phyloP scores from a whole-genome alignment of 192 early-diverging fungal species.

The Cladochytrium replicatum region DNA sequence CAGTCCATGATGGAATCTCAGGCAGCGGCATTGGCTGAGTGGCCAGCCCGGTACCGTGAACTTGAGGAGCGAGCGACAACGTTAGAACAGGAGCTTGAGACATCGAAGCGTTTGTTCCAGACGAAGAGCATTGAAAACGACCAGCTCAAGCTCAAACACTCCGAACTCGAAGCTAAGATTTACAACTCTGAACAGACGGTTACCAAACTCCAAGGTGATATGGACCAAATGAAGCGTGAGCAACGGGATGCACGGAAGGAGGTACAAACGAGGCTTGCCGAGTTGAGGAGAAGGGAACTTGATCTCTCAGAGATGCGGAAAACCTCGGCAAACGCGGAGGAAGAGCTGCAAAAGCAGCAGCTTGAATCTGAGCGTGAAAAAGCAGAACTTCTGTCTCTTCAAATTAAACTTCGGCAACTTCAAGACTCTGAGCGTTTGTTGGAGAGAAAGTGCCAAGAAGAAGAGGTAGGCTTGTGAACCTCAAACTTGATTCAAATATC shows the following conservation, averaged over 20 bases:
- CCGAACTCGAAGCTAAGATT: constrained; percentile 37
- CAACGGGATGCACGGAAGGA: constrained; percentile 17
- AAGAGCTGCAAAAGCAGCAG: constrained; percentile 37
- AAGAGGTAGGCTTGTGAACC: constrained; percentile 26
- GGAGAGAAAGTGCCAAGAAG: constrained; percentile 20
- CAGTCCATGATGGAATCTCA: constrained; percentile 12
- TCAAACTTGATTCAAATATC: constrained; percentile 8
- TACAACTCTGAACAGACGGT: constrained; percentile 29
- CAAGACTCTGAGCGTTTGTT: too few species aligned
- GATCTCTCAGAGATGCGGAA: constrained; percentile 35
- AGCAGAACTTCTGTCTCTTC: constrained; percentile 31
- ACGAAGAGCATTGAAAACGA: constrained; percentile 42
- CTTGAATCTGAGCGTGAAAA: constrained; percentile 27
- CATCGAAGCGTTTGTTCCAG: constrained; percentile 40
- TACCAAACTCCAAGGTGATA: constrained; percentile 16
- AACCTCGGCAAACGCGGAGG: constrained; percentile 36
- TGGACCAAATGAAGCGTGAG: constrained; percentile 23
- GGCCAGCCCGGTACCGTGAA: constrained; percentile 16
- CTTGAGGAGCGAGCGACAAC: constrained; percentile 26
- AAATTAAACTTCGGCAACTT: too few species aligned
- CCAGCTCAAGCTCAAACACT: constrained; percentile 24
- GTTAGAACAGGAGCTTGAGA: constrained; percentile 41
- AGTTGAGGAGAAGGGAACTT: constrained; percentile 42
- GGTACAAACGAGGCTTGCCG: constrained; percentile 8
- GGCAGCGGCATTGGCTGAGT: constrained; percentile 13